phyloP scores from a whole-genome alignment of 805 yeast genomes.

The Starmerella stellata region DNA sequence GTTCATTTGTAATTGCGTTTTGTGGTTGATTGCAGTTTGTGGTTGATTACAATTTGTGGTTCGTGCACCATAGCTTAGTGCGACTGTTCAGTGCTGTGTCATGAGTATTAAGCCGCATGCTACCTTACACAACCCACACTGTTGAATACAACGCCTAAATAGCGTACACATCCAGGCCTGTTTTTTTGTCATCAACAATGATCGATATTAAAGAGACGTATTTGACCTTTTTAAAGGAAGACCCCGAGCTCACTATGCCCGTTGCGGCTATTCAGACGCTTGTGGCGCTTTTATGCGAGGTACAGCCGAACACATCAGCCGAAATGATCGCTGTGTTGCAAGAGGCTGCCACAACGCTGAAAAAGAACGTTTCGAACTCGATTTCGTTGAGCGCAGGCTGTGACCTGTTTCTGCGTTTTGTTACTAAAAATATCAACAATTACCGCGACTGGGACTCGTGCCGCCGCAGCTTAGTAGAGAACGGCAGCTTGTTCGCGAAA shows the following conservation, averaged over 20 bases:
- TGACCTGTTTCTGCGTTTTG: constrained; percentile 87
- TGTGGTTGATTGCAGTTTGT: too few species aligned
- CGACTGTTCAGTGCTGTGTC: too few species aligned
- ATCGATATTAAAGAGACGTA: constrained; percentile 76
- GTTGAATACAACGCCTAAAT: too few species aligned
- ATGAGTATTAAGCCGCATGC: too few species aligned
- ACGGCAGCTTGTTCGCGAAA: constrained; percentile 78
- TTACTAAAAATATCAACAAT: constrained; percentile 68
- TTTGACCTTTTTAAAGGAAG: constrained; percentile 63
- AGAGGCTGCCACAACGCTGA: constrained; percentile 56
- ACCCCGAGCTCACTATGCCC: constrained; percentile 97
- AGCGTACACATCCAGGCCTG: too few species aligned
- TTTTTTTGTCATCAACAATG: constrained; percentile 7
- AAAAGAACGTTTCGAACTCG: constrained; percentile 68
- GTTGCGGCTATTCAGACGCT: constrained; percentile 94
- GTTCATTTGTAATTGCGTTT: too few species aligned
- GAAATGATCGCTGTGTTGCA: constrained; percentile 72
- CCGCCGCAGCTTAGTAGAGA: constrained; percentile 69
- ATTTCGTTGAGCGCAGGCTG: constrained; percentile 93
- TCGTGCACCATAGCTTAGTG: too few species aligned
- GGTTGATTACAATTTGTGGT: too few species aligned
- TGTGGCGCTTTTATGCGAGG: constrained; percentile 60
- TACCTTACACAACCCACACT: too few species aligned
- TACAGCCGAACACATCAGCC: constrained; percentile 84
- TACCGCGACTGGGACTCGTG: constrained; percentile 90